Evolutionary conservation across 345 rosid species (phyloP), one percentile per base, ranked within the genome.

Genomic region (Jatropha curcas): DNA sequence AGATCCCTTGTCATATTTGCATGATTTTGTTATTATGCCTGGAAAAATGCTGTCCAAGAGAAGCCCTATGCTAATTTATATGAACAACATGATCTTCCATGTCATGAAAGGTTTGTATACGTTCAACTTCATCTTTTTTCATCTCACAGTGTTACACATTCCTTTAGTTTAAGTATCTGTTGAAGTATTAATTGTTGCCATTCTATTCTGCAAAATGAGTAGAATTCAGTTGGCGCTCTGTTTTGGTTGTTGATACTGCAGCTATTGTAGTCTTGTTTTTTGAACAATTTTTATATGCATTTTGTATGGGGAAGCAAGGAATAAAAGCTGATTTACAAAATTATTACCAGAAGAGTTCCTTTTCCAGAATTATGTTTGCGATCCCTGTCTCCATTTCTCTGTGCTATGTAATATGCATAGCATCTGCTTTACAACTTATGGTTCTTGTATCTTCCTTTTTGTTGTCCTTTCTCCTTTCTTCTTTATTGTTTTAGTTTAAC

Each of bases 21-120:
- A 87, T 25, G 85, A 91, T 46, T 84, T 95, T 75, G 77, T 94
- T 55, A 74, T 88, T 80, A 82, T 41, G 66, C 91, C 97, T 67
- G 96, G 93, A 82, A 86, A 85, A 76, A 82, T 89, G 88, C 78
- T 92, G 59, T 88, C 87, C 8, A 89, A 95, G 77, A 85, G 86
- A 82, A 95, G 97, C 70, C 83, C 84, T 19, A 82, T 92, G 77
- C 80, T 84, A 70, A 83, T 95, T 70, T 82, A 88, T 81, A 75
- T 92, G 17, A 88, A 90, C 69, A 71, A 87, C 83, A 89, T 76
- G 90, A 80, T 88, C 76, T 89, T 91, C 81, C 87, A 82, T 74
- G 87, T 88, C 65, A 63, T 71, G 22, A 81, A 85, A 85, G 92
- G 98, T 89, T 71, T 16, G 10, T n/a, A 46, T 17, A 31, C 10